Evolutionary conservation across 495 filamentous ascomycete genomes (phyloP), one percentile per base, ranked within the genome.

Genomic region (Penicillium taxi): DNA sequence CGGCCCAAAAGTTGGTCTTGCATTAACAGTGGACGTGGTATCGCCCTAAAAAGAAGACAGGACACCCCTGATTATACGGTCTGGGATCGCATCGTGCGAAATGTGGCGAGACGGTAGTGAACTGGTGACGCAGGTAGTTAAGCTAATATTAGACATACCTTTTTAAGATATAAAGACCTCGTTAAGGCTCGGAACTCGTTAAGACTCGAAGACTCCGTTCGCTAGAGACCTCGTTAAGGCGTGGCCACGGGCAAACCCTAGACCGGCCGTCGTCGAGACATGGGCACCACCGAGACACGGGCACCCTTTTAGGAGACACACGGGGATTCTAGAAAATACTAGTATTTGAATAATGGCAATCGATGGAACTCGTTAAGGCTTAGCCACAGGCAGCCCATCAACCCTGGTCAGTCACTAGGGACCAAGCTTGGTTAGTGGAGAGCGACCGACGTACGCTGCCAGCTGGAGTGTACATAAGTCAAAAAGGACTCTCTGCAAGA

Each of bases 41-140:
- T 47, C 35, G 35, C 34, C 42, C 35, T 47, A 42, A 28, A 19
- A 32, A 39, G 39, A 42, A 47, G 44, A 47, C 31, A 47, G 39
- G 39, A 42, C 39, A 47, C 35, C 35, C 39, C 35, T 42, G 35
- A 47, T 39, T 17, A 39, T 47, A 47, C 39, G 35, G 39, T 39
- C 44, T 47, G 35, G 35, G 44, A 42, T 47, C 39, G 35, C 44
- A 47, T 47, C 35, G 35, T 47, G 26, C 39, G 39, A 42, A 39
- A 47, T 47, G 39, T 21, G 39, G 35, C 35, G 39, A 47, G 39
- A 39, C 34, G 12, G 27, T 46, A 41, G 37, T 41, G 37, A 46
- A 41, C 43, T 18, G 26, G 28, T 41, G 37, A 37, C 32, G 30
- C n/a, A 41, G 43, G 43, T 28, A 47, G 38, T 42, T 21, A 41